These are phyloP conservation scores for Colletotrichum sublineola DNA, from an alignment of 2,329 filamentous ascomycete genomes.

Conservation along the genomic window DNA sequence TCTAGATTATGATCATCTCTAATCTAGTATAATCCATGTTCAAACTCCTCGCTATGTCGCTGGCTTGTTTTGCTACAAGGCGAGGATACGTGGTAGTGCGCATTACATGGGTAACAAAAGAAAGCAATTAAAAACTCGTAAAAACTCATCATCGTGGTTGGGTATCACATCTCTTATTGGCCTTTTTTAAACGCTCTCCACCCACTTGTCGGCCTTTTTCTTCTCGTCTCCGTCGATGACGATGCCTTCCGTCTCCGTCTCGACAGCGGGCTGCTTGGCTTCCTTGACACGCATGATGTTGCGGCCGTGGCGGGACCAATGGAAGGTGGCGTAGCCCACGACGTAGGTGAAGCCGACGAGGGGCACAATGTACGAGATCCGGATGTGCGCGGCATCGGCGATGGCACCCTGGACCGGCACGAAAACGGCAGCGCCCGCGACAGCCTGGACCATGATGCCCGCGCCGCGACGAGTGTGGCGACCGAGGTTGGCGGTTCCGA, in stretches of 20 bases:
- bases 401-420: slow-evolving; percentile 65
- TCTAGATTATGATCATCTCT: neutral
- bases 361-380: slow-evolving; percentile 59
- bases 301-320: slow-evolving; percentile 51
- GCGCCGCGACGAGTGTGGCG: slow-evolving; percentile 82
- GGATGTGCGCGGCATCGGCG: slow-evolving; percentile 54
- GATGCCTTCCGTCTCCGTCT: slow-evolving; percentile 14
- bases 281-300: slow-evolving; percentile 51
- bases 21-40: slow-evolving; percentile 5
- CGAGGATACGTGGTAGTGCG: neutral
- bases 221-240: slow-evolving; percentile 11
- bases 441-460: slow-evolving; percentile 69
- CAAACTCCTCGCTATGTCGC: neutral
- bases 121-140: slow-evolving; percentile 3
- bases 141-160: slow-evolving; percentile 4
- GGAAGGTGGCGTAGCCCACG: slow-evolving; percentile 48
- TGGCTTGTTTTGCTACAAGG: neutral
- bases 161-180: neutral
- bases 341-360: slow-evolving; percentile 58
- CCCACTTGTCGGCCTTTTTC: slow-evolving; percentile 26
- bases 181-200: slow-evolving; percentile 14
- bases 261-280: slow-evolving; percentile 42
- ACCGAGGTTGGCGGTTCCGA: slow-evolving; percentile 72
- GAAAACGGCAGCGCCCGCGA: slow-evolving; percentile 68
- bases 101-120: neutral